These are phyloP conservation scores for Colletotrichum magnum DNA, from an alignment of 2,329 filamentous ascomycete species.

Conservation along the genomic window DNA sequence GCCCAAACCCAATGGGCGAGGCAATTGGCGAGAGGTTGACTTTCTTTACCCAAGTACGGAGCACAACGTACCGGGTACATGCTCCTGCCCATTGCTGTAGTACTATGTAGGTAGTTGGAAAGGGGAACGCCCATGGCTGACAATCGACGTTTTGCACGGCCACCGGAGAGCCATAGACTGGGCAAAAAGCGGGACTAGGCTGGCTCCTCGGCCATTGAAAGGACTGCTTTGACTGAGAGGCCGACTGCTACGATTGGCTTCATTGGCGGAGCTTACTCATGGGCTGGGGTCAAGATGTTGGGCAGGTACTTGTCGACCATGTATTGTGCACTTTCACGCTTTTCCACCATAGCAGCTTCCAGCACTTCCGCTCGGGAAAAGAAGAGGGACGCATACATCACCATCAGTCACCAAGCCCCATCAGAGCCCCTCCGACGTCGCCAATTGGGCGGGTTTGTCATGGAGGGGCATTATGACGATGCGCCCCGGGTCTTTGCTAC, in stretches of 20 bases:
- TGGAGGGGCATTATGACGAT: conserved; percentile 41
- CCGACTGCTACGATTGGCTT: conserved; percentile 27
- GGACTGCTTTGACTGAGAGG: conserved; percentile 26
- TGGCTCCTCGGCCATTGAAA: conserved; percentile 13
- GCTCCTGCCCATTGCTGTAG: conserved; percentile 22
- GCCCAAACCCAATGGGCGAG: conserved; percentile 4
- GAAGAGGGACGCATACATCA: conserved; percentile 36
- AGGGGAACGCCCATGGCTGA: conserved; percentile 13
- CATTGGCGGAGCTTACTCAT: conserved; percentile 40
- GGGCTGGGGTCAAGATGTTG: conserved; percentile 14
- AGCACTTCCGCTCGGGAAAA: conserved; percentile 35
- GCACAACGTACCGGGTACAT: neutral
- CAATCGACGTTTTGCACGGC: conserved; percentile 9
- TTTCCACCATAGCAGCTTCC: conserved; percentile 15
- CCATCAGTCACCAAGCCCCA: conserved; percentile 29
- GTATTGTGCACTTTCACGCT: conserved; percentile 24
- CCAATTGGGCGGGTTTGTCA: conserved; percentile 29
- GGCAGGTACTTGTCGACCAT: conserved; percentile 9
- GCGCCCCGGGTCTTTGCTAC: neutral
- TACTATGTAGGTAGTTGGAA: too few relatives aligned
- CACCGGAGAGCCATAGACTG: conserved; percentile 17
- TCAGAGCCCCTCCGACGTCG: conserved; percentile 18
- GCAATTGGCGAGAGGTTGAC: neutral
- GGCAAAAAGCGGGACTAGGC: conserved; percentile 32
- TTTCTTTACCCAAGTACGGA: too few relatives aligned